A percentile compares a stretch with the other conserved stretches of the same genome.
phyloP scores from a whole-genome alignment of 78 protist species.

The Protostelium mycophagum region DNA sequence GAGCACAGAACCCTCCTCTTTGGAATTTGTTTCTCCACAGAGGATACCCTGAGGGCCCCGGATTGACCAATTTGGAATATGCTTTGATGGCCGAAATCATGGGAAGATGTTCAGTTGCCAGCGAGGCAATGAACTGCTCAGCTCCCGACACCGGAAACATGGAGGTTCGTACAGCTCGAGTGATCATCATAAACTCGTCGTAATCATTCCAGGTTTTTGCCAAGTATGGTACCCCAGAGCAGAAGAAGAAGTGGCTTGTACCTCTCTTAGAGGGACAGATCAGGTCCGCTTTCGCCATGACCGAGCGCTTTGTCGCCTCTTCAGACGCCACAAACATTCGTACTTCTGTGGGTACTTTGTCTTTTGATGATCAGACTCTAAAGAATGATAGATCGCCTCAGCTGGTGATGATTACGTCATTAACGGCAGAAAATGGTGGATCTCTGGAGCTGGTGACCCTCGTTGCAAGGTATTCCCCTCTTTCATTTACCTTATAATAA shows the following conservation, averaged over 20 bases:
- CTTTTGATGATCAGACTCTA: background rate
- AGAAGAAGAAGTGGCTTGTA: constrained; percentile 63
- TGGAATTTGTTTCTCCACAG: background rate
- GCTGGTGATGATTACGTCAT: constrained; percentile 65
- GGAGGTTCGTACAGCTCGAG: constrained; percentile 39
- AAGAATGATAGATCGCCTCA: background rate
- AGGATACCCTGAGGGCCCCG: background rate
- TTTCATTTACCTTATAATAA: background rate
- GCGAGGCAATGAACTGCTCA: constrained; percentile 69
- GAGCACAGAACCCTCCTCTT: background rate
- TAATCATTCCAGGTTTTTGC: background rate
- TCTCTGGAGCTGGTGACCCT: constrained; percentile 50
- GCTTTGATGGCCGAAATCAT: constrained; percentile 64
- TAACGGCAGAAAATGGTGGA: constrained; percentile 77
- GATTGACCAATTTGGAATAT: constrained; percentile 63
- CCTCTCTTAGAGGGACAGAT: constrained; percentile 75
- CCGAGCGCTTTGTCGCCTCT: constrained; percentile 55
- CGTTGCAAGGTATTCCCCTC: constrained; percentile 10
- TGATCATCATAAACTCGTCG: background rate
- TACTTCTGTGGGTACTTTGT: background rate
- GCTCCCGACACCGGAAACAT: constrained; percentile 93
- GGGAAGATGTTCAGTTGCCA: constrained; percentile 15
- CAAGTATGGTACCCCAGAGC: constrained; percentile 68
- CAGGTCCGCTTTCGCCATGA: constrained; percentile 77
- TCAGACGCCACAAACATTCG: constrained; percentile 63